Base-by-base conservation (phyloP, 2,329 filamentous ascomycete genomes). In the Venturia oleaginea region DNA sequence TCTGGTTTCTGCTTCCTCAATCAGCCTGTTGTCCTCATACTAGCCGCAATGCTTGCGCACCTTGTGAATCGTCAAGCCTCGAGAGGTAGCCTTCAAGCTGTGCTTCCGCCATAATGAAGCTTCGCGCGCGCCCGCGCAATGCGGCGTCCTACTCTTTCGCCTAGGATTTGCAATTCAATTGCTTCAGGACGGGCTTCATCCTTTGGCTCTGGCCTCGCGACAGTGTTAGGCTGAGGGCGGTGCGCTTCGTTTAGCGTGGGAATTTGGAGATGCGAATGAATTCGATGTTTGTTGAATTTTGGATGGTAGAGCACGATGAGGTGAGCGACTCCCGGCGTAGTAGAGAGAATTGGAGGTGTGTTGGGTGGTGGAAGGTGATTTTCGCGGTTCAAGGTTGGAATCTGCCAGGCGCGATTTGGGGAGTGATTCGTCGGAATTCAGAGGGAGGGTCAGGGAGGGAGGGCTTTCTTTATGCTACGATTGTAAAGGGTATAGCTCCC, bases 1-100 rank as follows among this genome's bases (percentile, higher is more conserved):
- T 78, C 90, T 91, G 65, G 88, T 79, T 79, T 97, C 94, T 96
- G 43, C 3, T 38, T 10, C 19, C 22, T 10, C 5, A 30, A n/a
- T 63, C 34, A 63, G 46, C 15, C 22, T 51, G 19, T 51, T 57
- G 24, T 24, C 62, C 2, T n/a, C 38, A 54, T 51, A 19, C 40
- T 24, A 13, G 24, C 10, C 42, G 38, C 22, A 24, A 38, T 8
- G 30, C 42, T 34, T 24, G 32, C 32, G 13, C 30, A 51, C 46
- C 62, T 37, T 51, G 62, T 11, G 51, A 43, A 43, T 64, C 63
- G 13, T 46, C 38, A 24, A 64, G 63, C 55, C 55, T 59, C 51
- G 34, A 34, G 27, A 60, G 63, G 32, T 42, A 64, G 27, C 27
- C 38, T 15, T 64, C 63, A 3, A 64, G 63, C 34, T 59, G 34